These are phyloP conservation scores for Trypanosoma rangeli DNA, from an alignment of 208 protist species.

Conservation along the genomic window DNA sequence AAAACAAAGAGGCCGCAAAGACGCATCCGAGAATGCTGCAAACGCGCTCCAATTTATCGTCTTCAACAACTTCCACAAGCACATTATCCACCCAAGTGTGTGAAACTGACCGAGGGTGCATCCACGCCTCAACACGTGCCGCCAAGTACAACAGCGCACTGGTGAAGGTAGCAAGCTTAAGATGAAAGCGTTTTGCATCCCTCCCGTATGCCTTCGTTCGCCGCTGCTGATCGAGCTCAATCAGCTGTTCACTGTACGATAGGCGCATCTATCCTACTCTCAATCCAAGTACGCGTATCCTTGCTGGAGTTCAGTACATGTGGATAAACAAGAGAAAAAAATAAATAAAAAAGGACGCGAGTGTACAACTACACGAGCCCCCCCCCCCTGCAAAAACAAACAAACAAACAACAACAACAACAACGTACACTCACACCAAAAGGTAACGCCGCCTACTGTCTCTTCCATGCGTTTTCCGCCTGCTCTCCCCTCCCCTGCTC, in stretches of 20 bases:
- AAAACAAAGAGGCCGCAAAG: conserved; percentile 25
- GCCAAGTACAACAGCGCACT: conserved; percentile 20
- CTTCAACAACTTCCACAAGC: conserved; percentile 74
- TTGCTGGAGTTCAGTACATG: background rate
- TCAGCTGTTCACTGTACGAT: conserved; percentile 35
- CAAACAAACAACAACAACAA: background rate
- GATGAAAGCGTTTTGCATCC: conserved; percentile 26
- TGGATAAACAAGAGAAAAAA: conserved; percentile 12
- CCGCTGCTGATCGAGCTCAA: conserved; percentile 33
- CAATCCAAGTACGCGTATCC: background rate
- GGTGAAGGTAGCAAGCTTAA: conserved; percentile 21
- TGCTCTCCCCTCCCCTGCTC: background rate
- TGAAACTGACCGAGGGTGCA: conserved; percentile 33
- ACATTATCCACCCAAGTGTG: conserved; percentile 74
- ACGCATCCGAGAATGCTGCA: conserved; percentile 22
- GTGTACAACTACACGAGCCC: too few relatives aligned
- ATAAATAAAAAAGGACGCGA: too few relatives aligned
- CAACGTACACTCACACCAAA: background rate
- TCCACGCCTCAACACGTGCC: conserved; percentile 25
- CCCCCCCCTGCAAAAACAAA: background rate
- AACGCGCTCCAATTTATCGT: conserved; percentile 27
- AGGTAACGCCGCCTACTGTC: background rate
- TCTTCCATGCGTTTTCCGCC: background rate
- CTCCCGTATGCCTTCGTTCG: conserved; percentile 26
- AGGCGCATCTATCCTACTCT: conserved; percentile 27